phyloP scores from a whole-genome alignment of 805 yeast genomes.

The Metschnikowia gelsemii region DNA sequence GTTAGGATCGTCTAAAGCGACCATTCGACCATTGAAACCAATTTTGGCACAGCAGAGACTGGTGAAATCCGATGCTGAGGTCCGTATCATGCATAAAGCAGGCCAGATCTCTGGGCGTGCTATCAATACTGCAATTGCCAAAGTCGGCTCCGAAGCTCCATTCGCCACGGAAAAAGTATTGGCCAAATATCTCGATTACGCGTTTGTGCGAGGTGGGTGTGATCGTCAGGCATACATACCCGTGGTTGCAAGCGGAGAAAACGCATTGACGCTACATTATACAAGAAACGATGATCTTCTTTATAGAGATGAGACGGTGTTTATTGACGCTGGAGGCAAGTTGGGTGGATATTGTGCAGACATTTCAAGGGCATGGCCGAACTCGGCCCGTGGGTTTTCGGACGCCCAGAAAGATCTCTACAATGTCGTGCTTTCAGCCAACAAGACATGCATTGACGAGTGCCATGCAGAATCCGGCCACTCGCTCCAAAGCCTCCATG shows the following conservation, averaged over 20 bases:
- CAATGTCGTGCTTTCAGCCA: slow-evolving; percentile 82
- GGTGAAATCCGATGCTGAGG: slow-evolving; percentile 73
- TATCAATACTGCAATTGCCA: slow-evolving; percentile 76
- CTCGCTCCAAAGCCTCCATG: slow-evolving; percentile 75
- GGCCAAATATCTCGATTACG: slow-evolving; percentile 76
- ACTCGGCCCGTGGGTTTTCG: slow-evolving; percentile 64
- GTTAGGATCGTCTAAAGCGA: slow-evolving; percentile 32
- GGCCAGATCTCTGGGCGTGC: slow-evolving; percentile 81
- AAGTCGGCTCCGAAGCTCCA: slow-evolving; percentile 41
- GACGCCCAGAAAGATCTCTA: slow-evolving; percentile 82
- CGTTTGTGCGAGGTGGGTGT: slow-evolving; percentile 84
- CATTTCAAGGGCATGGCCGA: slow-evolving; percentile 96
- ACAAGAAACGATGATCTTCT: slow-evolving; percentile 87
- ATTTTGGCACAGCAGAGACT: slow-evolving; percentile 54
- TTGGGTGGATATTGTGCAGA: slow-evolving; percentile 95
- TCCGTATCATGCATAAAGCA: slow-evolving; percentile 76
- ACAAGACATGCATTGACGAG: slow-evolving; percentile 69
- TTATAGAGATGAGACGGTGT: slow-evolving; percentile 73
- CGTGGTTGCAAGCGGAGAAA: slow-evolving; percentile 91
- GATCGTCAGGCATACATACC: slow-evolving; percentile 89
- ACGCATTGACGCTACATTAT: slow-evolving; percentile 90
- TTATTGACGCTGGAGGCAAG: slow-evolving; percentile 94
- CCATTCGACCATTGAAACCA: slow-evolving; percentile 43
- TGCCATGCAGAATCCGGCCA: slow-evolving; percentile 55
- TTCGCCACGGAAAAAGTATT: slow-evolving; percentile 75